phyloP scores from a whole-genome alignment of 306 rosid species.

The Echinosophora koreensis region DNA sequence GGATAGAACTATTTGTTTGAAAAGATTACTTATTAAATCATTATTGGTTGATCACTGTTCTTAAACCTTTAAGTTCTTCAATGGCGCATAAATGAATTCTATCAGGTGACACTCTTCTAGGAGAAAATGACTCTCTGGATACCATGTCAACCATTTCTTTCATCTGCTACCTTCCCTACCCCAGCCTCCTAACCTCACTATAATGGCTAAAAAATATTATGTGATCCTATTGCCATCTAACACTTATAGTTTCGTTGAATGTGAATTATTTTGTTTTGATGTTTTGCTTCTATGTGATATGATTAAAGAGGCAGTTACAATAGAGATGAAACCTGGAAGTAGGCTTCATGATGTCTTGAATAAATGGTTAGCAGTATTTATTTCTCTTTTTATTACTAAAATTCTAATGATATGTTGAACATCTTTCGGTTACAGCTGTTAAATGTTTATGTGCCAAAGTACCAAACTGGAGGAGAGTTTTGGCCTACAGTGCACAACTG shows the following conservation, averaged over 20 bases:
- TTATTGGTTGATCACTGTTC: neutral
- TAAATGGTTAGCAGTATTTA: neutral
- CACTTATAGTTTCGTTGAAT: constrained; percentile 11
- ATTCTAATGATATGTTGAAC: constrained; percentile 29
- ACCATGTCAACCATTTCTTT: neutral
- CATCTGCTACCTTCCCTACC: neutral
- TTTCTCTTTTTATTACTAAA: constrained; percentile 24
- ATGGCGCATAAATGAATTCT: constrained; percentile 10
- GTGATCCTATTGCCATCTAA: neutral
- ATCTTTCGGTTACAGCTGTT: constrained; percentile 60
- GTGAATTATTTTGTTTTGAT: neutral
- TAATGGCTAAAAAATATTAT: neutral
- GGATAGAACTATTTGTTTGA: neutral
- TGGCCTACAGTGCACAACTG: constrained; percentile 79
- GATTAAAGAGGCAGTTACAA: neutral
- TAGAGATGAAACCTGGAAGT: constrained; percentile 5
- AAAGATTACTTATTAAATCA: constrained; percentile 1
- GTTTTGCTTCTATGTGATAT: constrained; percentile 19
- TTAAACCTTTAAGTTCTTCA: neutral
- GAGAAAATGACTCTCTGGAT: constrained; percentile 13
- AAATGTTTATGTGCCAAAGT: constrained; percentile 73
- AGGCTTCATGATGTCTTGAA: constrained; percentile 4
- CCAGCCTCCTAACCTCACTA: neutral
- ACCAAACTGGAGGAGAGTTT: constrained; percentile 73
- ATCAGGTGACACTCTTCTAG: neutral